phyloP scores from a whole-genome alignment of 345 rosid genomes.

The Eucalyptus virginea region DNA sequence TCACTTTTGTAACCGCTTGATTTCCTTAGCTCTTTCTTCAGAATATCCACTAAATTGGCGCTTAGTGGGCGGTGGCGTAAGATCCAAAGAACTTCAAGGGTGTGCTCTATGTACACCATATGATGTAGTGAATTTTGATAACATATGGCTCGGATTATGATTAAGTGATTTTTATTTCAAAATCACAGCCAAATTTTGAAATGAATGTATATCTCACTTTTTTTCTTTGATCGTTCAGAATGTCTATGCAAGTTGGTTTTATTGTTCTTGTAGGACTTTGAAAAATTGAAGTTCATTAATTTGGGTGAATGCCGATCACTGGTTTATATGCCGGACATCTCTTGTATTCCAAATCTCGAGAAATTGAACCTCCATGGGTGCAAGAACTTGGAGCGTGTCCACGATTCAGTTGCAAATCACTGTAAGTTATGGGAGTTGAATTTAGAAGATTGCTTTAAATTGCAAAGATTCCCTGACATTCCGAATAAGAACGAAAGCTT shows the following conservation, averaged over 20 bases:
- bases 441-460: accelerated
- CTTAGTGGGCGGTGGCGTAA: not conserved
- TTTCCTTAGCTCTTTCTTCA: not conserved
- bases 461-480: not conserved
- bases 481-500: accelerated
- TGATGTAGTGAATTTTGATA: not conserved
- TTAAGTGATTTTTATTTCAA: not conserved
- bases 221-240: not conserved
- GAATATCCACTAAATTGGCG: too few species aligned
- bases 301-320: accelerated
- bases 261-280: not conserved
- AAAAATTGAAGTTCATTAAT: not conserved
- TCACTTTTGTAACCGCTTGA: not conserved
- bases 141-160: not conserved
- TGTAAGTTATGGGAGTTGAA: accelerated
- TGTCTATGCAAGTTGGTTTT: not conserved
- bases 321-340: accelerated
- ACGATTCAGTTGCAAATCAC: not conserved
- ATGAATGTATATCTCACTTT: too few species aligned
- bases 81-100: not conserved
- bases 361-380: accelerated
- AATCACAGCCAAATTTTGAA: too few species aligned
- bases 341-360: not conserved
- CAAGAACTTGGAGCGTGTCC: not conserved
- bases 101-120: not conserved